Evolutionary conservation across 768 basidiomycete species (phyloP), one percentile per base, ranked within the genome.

Genomic region (Hydnum rufescens): DNA sequence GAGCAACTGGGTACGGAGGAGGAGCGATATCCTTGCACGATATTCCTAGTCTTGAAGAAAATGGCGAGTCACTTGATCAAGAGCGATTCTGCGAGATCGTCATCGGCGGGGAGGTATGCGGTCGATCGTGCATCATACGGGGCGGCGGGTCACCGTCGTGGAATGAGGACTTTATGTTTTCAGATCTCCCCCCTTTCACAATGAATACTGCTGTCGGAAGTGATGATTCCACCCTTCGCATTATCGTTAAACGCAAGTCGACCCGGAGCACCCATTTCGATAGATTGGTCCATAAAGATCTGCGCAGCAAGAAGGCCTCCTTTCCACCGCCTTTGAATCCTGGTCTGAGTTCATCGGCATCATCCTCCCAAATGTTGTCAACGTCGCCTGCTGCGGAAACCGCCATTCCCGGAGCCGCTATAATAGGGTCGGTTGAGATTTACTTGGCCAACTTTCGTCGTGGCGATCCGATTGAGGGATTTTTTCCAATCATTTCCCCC

Each of bases 31-130:
- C 46, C 67, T 26, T 36, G 49, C 4, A 29, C 55, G 54, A 55
- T 5, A n/a, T 42, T 51, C 23, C 32, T 42, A 16, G 18, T 48
- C 31, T 42, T 32, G 22, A 43, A 34, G n/a, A 51, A 32, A 6
- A 48, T 29, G 44, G 22, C 51, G 32, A 54, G 54, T 56, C 71
- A 70, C 46, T 73, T 50, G 82, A 86, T 61, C 64, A 75, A 58
- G 81, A 83, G 58, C 70, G 83, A 4, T 85, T 74, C 52, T 88
- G 85, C 64, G 83, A 88, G 63, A 70, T 92, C n/a, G 55, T 57
- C 18, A 51, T 62, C 28, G 71, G 72, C 55, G 67, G 82, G 43
- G 83, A 85, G 57, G 71, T 82, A 16, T 77, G 76, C 56, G 84
- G 81, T 51, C 74, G 81, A 51, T 87, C 87, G 2, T 80, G 81